Evolutionary conservation across 345 rosid species (phyloP).

Genomic region (Iberis pinnata): DNA sequence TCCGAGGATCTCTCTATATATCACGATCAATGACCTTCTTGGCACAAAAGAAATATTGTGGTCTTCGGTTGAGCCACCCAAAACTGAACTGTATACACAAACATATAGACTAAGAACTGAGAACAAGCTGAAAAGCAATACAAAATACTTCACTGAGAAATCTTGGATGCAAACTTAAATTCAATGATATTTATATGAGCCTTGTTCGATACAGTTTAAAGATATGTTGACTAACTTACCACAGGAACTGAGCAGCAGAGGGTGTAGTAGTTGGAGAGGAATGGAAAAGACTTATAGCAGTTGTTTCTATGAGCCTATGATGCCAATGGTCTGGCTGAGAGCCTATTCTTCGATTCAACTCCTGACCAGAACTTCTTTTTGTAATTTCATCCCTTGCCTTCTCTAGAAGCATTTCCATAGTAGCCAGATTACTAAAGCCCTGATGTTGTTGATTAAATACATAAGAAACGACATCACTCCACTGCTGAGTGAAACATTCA

Average conservation of each 20-base stretch:
- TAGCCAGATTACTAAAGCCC: conserved; percentile 33
- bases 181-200: conserved; percentile 1
- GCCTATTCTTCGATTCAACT: conserved; percentile 34
- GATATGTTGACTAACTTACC: conserved; percentile 41
- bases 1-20: conserved; percentile 42
- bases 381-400: conserved; percentile 55
- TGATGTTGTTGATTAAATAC: conserved; percentile 37
- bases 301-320: conserved; percentile 68
- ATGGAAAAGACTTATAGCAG: conserved; percentile 48
- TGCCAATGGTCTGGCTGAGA: conserved; percentile 59
- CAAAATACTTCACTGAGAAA: conserved; percentile 14
- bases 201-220: conserved; percentile 10
- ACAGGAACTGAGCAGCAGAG: conserved; percentile 48
- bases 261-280: conserved; percentile 37
- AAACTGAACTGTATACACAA: conserved; percentile 56
- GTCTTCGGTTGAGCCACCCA: conserved; percentile 62
- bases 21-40: conserved; percentile 41
- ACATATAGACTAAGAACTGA: conserved; percentile 11
- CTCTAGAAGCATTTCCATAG: conserved; percentile 58
- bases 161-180: neutral
- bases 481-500: conserved; percentile 69
- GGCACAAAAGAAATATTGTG: conserved; percentile 47
- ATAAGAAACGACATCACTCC: conserved; percentile 55
- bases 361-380: conserved; percentile 35
- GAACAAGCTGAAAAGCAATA: conserved; percentile 18